These are phyloP conservation scores for Diaporthe citrichinensis DNA, from an alignment of 2,329 filamentous ascomycete genomes.

Conservation along the genomic window DNA sequence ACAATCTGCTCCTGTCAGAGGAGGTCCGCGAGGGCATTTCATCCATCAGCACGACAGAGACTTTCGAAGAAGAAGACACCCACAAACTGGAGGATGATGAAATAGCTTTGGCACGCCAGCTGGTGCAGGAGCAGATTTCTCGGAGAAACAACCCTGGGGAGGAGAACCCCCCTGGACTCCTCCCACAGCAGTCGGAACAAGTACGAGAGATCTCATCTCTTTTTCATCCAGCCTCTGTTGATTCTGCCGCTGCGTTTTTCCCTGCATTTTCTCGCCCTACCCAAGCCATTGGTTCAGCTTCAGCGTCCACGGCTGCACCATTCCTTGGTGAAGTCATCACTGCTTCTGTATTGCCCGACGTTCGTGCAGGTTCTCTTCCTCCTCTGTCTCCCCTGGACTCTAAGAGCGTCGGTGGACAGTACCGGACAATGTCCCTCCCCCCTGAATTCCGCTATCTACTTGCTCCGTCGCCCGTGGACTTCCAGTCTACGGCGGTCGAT, in stretches of 20 bases:
- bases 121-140: slow-evolving; percentile 2
- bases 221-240: background rate
- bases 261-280: background rate
- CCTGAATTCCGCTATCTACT: background rate
- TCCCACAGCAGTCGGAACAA: slow-evolving; percentile 9
- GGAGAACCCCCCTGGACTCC: background rate
- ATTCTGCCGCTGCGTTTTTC: background rate
- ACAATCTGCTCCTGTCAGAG: slow-evolving; percentile 58
- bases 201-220: slow-evolving; percentile 1
- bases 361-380: background rate
- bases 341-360: background rate
- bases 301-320: background rate
- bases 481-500: background rate
- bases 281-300: background rate
- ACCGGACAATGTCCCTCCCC: background rate
- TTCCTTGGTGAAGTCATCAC: background rate
- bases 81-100: slow-evolving; percentile 22
- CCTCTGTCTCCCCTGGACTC: background rate
- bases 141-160: slow-evolving; percentile 7
- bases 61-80: slow-evolving; percentile 77
- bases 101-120: background rate
- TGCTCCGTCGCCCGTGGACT: background rate
- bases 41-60: slow-evolving; percentile 77
- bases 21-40: slow-evolving; percentile 59
- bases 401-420: background rate